phyloP scores from a whole-genome alignment of 2,329 filamentous ascomycete genomes.

The Fusarium nanum region DNA sequence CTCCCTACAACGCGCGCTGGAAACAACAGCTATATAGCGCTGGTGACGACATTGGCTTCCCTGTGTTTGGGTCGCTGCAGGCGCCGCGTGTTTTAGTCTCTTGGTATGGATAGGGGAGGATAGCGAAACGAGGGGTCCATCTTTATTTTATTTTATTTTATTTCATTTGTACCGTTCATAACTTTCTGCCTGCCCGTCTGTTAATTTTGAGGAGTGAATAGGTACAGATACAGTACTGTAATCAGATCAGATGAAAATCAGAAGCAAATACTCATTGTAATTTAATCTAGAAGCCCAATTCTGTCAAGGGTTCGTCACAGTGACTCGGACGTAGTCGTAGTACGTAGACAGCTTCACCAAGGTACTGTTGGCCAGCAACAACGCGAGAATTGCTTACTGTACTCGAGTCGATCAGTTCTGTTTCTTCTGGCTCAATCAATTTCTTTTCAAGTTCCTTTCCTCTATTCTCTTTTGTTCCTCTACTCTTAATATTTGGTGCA shows the following conservation, averaged over 20 bases:
- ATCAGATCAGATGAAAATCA: constrained; percentile 10
- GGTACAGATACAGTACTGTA: not conserved
- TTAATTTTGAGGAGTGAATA: not conserved
- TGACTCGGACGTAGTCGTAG: constrained; percentile 8
- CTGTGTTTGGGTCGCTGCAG: constrained; percentile 2
- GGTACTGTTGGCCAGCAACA: constrained; percentile 36
- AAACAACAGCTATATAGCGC: constrained; percentile 17
- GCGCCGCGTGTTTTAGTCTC: constrained; percentile 38
- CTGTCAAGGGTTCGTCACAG: constrained; percentile 23
- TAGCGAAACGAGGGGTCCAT: constrained; percentile 28
- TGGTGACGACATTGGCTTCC: constrained; percentile 36
- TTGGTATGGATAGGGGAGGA: constrained; percentile 7
- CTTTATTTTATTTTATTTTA: constrained; percentile 9
- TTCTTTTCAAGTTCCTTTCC: constrained; percentile 25
- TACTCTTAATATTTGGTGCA: not conserved
- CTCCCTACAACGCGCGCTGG: constrained; percentile 23
- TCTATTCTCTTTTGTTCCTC: constrained; percentile 13
- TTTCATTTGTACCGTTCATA: not conserved
- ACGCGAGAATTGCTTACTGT: constrained; percentile 32
- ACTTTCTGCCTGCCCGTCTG: not conserved
- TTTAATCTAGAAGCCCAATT: not conserved
- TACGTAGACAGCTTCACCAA: constrained; percentile 20
- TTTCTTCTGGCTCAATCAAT: constrained; percentile 28
- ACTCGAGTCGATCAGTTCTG: constrained; percentile 30
- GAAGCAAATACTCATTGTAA: not conserved